Base-by-base conservation (phyloP, 2,329 filamentous ascomycete species). In the Aspergillus novofumigatus region DNA sequence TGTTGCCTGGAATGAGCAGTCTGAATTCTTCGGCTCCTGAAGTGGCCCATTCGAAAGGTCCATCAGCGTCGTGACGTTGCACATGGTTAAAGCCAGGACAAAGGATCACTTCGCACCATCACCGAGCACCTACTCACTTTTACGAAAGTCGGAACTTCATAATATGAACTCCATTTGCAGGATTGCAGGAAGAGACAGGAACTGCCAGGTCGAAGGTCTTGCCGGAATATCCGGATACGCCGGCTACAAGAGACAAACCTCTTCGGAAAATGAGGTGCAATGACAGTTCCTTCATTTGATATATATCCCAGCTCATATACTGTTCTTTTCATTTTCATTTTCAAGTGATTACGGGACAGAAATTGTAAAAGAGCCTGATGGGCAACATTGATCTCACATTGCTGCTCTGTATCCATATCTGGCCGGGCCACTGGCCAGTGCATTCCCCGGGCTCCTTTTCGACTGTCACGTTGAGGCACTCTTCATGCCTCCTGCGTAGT, bases 281-380 rank as follows among this genome's bases (percentile, higher is more conserved):
- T 50, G 35, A 44, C 17, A 35, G 25, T 41, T 49, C 29, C 26
- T 56, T 56, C 29, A 49, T 38, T 50, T 28, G 38, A 49, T 57
- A 62, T 47, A 47, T 53, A 52, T n/a, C 52, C 58, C 52, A 51
- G 55, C 49, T 57, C 49, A 55, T 59, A 52, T 60, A 52, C 25
- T 49, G 55, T 51, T 55, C 51, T 49, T 52, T 55, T 53, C 54
- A 59, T 62, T 57, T 49, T 25, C 25, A 17, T 55, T 58, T 57
- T 61, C 55, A 57, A 59, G 26, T 61, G 58, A 52, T 56, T 63
- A 65, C 56, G 57, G 57, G 56, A 62, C 56, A 63, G 57, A 49
- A 47, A 52, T 38, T 59, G 51, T 45, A 45, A 51, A 51, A 57
- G 26, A 47, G 35, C 35, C 49, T 51, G 49, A 25, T 41, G 47